Percentiles rank a stretch among this genome's conserved stretches.
These are phyloP conservation scores for Erodium trifolium DNA, from an alignment of 441 rosid genomes.

Conservation along the genomic window DNA sequence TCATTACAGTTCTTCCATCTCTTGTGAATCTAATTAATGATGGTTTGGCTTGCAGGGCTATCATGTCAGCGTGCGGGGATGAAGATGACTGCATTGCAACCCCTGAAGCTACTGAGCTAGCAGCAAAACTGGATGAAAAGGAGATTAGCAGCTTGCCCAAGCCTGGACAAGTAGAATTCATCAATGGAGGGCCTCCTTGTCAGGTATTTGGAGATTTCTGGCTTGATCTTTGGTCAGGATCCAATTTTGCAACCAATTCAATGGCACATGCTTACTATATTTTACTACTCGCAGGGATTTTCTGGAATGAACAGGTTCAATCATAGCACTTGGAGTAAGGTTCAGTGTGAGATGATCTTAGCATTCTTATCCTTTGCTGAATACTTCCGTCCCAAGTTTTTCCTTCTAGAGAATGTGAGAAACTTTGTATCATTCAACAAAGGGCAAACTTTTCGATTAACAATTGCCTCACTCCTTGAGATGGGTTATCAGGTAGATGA, in stretches of 20 bases:
- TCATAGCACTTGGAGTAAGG: conserved; percentile 74
- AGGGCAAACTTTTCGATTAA: conserved; percentile 76
- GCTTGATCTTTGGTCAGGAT: too few relatives aligned
- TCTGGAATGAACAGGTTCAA: conserved; percentile 88
- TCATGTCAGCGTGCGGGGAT: conserved; percentile 73
- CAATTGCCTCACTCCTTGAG: conserved; percentile 85
- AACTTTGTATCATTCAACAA: conserved; percentile 75
- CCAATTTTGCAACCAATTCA: not conserved
- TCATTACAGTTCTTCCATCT: not conserved
- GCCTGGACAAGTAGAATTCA: conserved; percentile 90
- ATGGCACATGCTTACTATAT: not conserved
- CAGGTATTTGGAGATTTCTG: conserved; percentile 37
- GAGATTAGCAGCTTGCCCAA: conserved; percentile 50
- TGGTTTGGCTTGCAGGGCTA: conserved; percentile 46
- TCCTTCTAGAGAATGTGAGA: conserved; percentile 88
- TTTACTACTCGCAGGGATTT: conserved; percentile 59
- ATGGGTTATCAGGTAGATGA: conserved; percentile 89
- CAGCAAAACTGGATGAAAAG: conserved; percentile 47
- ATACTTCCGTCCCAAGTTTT: conserved; percentile 77
- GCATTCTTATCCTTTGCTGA: conserved; percentile 86
- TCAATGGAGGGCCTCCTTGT: conserved; percentile 97
- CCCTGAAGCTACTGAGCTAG: conserved; percentile 58
- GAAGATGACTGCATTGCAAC: conserved; percentile 76
- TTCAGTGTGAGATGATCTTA: conserved; percentile 87
- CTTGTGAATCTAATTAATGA: not conserved